Base-by-base conservation (phyloP, 805 yeast genomes). In the Pichia heedii region DNA sequence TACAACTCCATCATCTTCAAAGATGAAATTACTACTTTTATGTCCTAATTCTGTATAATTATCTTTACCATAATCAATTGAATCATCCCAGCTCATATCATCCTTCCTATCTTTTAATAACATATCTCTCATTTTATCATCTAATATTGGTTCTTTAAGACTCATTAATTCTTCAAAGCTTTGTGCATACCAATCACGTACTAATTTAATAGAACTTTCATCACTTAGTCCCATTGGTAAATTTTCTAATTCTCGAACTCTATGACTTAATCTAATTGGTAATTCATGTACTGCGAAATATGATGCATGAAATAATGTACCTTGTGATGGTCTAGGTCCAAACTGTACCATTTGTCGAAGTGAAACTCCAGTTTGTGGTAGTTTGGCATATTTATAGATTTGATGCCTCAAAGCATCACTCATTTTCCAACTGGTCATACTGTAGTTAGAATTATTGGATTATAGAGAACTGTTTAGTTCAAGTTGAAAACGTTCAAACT, bases 341-440 rank as follows among this genome's bases (percentile, higher is more conserved):
- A 87, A 84, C 57, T 84, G 93, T 18, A 87, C 96, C 95, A 87
- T 86, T 60, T 86, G 95, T 45, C 87, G 71, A 47, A 87, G 66
- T 3, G 88, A 80, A 3, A 87, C 86, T 1, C 94, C 88, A 2
- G 95, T 84, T 37, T 89, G 93, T 12, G 87, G 83, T 49, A 80
- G 71, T 41, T 72, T 68, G 4, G 95, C 88, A 67, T 79, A 82
- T 49, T 70, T 73, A 54, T 71, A 69, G 45, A 83, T 78, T 54
- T 72, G 66, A 29, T 76, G 74, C 47, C 76, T 67, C 44, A 84
- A 67, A 29, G 67, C 53, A 22, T 62, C 57, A 9, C 79, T 71
- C 33, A 75, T 57, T 51, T 69, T 67, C 81, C 81, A 76, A 53
- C 44, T 46, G 2, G 39, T 36, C 43, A 47, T 33, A 13, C 15